phyloP scores from a whole-genome alignment of 2,329 filamentous ascomycete genomes.

The Calycina herbarum region DNA sequence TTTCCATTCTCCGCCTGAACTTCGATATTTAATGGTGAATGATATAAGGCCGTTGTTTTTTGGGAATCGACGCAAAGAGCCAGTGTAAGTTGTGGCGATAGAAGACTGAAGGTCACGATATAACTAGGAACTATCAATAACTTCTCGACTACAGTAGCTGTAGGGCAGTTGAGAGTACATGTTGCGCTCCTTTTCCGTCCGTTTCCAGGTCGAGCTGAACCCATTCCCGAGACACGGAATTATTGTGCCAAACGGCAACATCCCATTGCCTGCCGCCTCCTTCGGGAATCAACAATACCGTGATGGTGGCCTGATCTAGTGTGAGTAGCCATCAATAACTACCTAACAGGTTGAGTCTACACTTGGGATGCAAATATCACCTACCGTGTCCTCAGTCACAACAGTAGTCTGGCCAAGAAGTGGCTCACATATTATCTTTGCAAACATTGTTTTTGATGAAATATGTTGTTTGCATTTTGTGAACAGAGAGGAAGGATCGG shows the following conservation, averaged over 20 bases:
- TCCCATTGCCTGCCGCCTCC: slow-evolving; percentile 3
- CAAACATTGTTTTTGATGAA: neutral
- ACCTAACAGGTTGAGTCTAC: neutral
- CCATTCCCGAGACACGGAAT: slow-evolving; percentile 11
- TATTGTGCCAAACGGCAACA: slow-evolving; percentile 14
- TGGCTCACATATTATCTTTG: neutral
- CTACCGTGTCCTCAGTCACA: neutral
- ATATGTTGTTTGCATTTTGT: neutral
- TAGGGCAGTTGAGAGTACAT: neutral
- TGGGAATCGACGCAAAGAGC: neutral
- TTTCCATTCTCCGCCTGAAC: slow-evolving; percentile 12
- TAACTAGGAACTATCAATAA: neutral
- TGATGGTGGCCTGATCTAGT: neutral
- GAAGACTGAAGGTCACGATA: neutral
- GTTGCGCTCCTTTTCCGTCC: slow-evolving; percentile 3
- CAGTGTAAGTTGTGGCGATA: neutral
- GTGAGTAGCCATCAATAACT: neutral
- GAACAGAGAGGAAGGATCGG: neutral
- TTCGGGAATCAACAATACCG: neutral
- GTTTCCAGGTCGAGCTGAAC: slow-evolving; percentile 2
- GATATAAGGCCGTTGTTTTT: neutral
- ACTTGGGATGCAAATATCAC: neutral
- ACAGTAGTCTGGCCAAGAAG: slow-evolving; percentile 2
- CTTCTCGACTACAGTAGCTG: neutral
- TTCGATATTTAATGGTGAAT: slow-evolving; percentile 17